Conservation (phyloP, 495 filamentous ascomycete genomes). For the Baudoinia panamericana region DNA sequence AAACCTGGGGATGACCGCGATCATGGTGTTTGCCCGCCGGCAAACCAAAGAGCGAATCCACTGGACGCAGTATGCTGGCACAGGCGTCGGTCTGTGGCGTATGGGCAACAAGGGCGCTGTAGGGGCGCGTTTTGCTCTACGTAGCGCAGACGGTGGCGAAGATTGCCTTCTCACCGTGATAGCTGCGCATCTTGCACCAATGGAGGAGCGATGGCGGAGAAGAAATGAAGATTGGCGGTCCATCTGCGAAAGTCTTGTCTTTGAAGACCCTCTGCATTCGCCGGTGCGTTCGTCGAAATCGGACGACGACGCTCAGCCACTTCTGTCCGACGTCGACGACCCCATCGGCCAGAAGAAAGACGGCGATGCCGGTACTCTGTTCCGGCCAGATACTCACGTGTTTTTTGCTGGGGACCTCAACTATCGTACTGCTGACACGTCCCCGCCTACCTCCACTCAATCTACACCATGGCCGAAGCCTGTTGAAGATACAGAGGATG, state of each 20-base stretch:
- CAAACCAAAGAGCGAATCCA: conserved; percentile 43
- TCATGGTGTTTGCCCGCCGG: conserved; percentile 62
- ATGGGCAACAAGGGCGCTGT: conserved; percentile 96
- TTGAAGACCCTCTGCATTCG: too few species aligned
- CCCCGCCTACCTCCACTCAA: conserved; percentile 41
- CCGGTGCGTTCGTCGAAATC: too few species aligned
- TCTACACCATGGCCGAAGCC: conserved; percentile 51
- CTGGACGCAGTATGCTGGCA: conserved; percentile 53
- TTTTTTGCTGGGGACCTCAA: conserved; percentile 89
- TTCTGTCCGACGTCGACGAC: conserved; percentile 30
- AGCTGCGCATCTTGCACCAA: conserved; percentile 76
- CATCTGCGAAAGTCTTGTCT: conserved; percentile 68
- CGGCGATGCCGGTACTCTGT: conserved; percentile 40
- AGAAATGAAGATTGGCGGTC: conserved; percentile 76
- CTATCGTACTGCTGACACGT: conserved; percentile 61
- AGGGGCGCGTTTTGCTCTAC: conserved; percentile 54
- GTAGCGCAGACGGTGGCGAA: conserved; percentile 23
- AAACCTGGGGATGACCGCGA: conserved; percentile 76
- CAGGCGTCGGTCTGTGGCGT: conserved; percentile 61
- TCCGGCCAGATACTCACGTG: conserved; percentile 58
- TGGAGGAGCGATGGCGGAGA: conserved; percentile 56
- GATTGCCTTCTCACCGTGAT: conserved; percentile 64
- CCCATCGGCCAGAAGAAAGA: background rate
- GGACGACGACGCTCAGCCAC: too few species aligned
- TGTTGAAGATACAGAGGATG: conserved; percentile 33